A percentile compares a stretch with the other conserved stretches of the same genome.
phyloP scores from a whole-genome alignment of 2,329 filamentous ascomycete genomes.

The Clarireedia monteithiana region DNA sequence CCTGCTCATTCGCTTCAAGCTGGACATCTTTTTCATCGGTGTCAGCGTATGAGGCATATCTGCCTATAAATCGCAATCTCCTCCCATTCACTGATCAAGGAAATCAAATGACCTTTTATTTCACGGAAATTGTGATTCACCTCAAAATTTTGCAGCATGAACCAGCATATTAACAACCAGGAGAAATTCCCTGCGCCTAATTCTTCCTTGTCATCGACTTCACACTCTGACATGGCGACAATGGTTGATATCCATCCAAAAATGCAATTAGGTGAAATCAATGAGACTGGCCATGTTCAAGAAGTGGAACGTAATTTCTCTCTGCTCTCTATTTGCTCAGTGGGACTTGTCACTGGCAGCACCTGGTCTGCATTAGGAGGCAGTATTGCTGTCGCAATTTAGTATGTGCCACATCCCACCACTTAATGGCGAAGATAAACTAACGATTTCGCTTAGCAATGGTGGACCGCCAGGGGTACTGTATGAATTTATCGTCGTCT shows the following conservation, averaged over 20 bases:
- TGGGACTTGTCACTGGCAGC: constrained; percentile 38
- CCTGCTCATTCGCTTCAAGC: no score
- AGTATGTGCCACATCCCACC: constrained; percentile 7
- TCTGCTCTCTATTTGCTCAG: constrained; percentile 37
- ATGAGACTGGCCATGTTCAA: constrained; percentile 43
- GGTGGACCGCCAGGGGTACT: constrained; percentile 54
- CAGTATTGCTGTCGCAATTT: constrained; percentile 33
- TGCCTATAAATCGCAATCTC: background rate
- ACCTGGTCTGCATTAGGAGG: constrained; percentile 40
- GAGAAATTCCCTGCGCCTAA: background rate
- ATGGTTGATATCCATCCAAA: constrained; percentile 1
- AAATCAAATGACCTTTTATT: background rate
- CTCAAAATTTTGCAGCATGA: background rate
- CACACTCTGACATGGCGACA: constrained; percentile 12
- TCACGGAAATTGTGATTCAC: background rate
- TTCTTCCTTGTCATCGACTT: background rate
- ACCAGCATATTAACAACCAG: background rate
- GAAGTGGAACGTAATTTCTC: constrained; percentile 43
- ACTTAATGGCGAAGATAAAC: background rate
- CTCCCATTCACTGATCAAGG: background rate
- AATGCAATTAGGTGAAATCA: constrained; percentile 27
- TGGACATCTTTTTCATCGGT: no score
- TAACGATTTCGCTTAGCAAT: constrained; percentile 42
- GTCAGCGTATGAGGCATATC: no score
- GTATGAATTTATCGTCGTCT: constrained; percentile 50